Conservation (phyloP, 2,329 filamentous ascomycete species). For the Nigrospora sphaerica region DNA sequence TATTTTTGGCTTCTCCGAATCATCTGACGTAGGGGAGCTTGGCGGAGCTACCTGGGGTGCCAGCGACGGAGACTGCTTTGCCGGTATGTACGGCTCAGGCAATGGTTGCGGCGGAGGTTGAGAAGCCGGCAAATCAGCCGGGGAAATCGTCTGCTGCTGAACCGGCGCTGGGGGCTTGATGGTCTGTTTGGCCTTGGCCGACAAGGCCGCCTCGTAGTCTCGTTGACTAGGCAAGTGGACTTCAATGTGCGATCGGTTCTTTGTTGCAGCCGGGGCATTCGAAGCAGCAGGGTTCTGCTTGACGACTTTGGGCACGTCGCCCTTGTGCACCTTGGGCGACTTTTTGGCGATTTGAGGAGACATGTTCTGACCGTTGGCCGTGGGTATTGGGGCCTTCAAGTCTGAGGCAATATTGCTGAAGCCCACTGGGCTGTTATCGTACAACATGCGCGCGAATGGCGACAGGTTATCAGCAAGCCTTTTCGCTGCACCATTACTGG, state of each 20-base stretch:
- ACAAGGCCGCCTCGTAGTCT: slow-evolving; percentile 12
- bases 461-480: slow-evolving; percentile 35
- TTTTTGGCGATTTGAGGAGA: slow-evolving; percentile 17
- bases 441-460: slow-evolving; percentile 43
- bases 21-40: too few species aligned
- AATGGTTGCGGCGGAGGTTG: slow-evolving; percentile 14
- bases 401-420: slow-evolving; percentile 33
- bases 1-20: slow-evolving; percentile 1
- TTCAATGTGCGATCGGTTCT: slow-evolving; percentile 19
- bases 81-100: neutral
- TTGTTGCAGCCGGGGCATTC: slow-evolving; percentile 21
- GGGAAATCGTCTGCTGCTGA: slow-evolving; percentile 3
- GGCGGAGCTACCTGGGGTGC: neutral
- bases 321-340: slow-evolving; percentile 22
- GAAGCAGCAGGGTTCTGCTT: slow-evolving; percentile 32
- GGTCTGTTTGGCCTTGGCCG: too few species aligned
- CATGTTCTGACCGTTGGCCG: slow-evolving; percentile 21
- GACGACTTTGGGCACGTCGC: slow-evolving; percentile 22
- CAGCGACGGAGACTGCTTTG: neutral
- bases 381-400: slow-evolving; percentile 16
- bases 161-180: too few species aligned
- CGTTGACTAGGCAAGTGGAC: slow-evolving; percentile 18
- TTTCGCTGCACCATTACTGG: slow-evolving; percentile 17
- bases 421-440: slow-evolving; percentile 31
- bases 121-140: neutral